These are phyloP conservation scores for Bruguiera sexangula DNA, from an alignment of 345 rosid species.

Conservation along the genomic window DNA sequence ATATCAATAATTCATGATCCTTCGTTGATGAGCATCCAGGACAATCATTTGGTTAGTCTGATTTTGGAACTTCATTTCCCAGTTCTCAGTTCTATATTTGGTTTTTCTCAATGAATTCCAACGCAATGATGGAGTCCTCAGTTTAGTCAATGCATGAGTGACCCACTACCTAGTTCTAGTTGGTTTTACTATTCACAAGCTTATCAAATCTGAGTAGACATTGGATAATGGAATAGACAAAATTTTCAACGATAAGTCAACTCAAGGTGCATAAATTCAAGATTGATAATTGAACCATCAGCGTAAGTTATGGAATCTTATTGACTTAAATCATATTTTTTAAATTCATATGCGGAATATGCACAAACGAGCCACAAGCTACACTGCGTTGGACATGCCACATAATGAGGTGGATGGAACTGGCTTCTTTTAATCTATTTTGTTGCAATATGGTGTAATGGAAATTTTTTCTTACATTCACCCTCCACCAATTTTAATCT, in stretches of 20 bases:
- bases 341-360: too few relatives aligned
- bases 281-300: too few relatives aligned
- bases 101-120: slow-evolving; percentile 3
- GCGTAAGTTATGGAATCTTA: too few relatives aligned
- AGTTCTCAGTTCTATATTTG: slow-evolving; percentile 15
- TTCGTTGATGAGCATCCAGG: slow-evolving; percentile 63
- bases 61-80: slow-evolving; percentile 1
- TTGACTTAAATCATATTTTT: background rate
- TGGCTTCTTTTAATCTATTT: too few relatives aligned
- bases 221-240: too few relatives aligned
- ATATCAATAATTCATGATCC: slow-evolving; percentile 88
- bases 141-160: slow-evolving; percentile 32
- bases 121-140: slow-evolving; percentile 10
- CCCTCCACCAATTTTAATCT: background rate
- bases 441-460: too few relatives aligned
- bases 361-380: too few relatives aligned
- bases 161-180: slow-evolving; percentile 18
- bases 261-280: too few relatives aligned
- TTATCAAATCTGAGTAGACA: too few relatives aligned
- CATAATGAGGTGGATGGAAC: too few relatives aligned
- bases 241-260: too few relatives aligned
- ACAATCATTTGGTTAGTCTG: slow-evolving; percentile 64
- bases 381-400: too few relatives aligned
- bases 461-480: background rate
- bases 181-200: slow-evolving; percentile 3